Evolutionary conservation across 2,329 filamentous ascomycete genomes (phyloP), one percentile per base, ranked within the genome.

Genomic region (Colletotrichum caudatum): DNA sequence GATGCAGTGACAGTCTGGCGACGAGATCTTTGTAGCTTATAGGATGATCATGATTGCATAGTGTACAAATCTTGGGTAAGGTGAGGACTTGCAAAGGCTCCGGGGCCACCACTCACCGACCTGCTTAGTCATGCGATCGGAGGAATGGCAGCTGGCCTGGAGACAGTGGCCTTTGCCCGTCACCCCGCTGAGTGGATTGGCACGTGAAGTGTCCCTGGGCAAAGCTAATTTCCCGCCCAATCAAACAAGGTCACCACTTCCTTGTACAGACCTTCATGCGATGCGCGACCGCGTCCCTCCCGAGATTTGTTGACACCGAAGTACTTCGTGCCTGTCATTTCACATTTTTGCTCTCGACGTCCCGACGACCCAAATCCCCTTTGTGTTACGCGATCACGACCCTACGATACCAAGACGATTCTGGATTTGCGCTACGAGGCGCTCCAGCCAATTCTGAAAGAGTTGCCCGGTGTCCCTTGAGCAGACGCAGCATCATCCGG

Each of bases 281-380:
- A 50, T 72, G 70, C 70, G 70, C 70, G 70, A 72, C 67, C 70
- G 70, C 70, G 70, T 72, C 67, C 70, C 59, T 71, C 58, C 67
- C 67, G 70, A 72, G 57, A 72, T 70, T 72, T 72, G 70, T 72
- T 72, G 70, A 72, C 70, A 72, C 53, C 57, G 51, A 71, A 57
- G 67, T 72, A 71, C 59, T 63, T 48, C 66, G 48, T 72, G 56
- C 54, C 60, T 54, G 20, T 56, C 46, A 57, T 69, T 72, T 72
- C 69, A 66, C 69, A 64, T 16, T 72, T 64, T 48, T 59, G 66
- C 48, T 69, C 48, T 69, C 48, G 54, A 72, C 59, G 66, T 64
- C 65, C 56, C 56, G 37, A 41, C 56, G 37, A 58, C 56, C 14
- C 39, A 60, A 58, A 39, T 69, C 66, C 69, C 69, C 39, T 69